phyloP scores from a whole-genome alignment of 2,329 filamentous ascomycete genomes.

The Macrophomina phaseolina region DNA sequence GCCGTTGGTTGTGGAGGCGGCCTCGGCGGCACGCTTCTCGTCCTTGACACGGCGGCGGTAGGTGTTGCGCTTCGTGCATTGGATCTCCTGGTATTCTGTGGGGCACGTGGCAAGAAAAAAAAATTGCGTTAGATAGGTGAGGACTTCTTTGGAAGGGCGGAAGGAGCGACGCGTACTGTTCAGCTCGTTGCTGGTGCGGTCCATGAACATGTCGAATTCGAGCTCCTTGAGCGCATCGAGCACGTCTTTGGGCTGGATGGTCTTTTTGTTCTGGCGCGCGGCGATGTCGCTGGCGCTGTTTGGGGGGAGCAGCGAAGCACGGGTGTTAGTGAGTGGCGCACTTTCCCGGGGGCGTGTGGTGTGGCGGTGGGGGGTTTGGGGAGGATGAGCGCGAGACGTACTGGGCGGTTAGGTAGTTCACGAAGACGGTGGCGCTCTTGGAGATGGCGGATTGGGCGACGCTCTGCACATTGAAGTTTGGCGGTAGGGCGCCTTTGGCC shows the following conservation, averaged over 20 bases:
- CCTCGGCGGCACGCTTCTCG: constrained; percentile 56
- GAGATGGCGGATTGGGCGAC: constrained; percentile 80
- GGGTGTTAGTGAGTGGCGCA: too few species aligned
- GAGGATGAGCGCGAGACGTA: constrained; percentile 53
- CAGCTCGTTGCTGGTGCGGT: constrained; percentile 75
- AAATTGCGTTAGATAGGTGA: constrained; percentile 26
- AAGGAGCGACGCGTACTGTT: constrained; percentile 62
- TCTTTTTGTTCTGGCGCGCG: constrained; percentile 72
- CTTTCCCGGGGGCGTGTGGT: background rate
- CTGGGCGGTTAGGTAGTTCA: constrained; percentile 78
- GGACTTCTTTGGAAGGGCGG: background rate
- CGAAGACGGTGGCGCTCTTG: constrained; percentile 83
- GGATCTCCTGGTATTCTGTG: constrained; percentile 73
- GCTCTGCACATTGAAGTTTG: constrained; percentile 82
- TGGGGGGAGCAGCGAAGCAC: background rate
- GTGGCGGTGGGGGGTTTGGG: background rate
- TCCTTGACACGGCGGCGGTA: constrained; percentile 74
- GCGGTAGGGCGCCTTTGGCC: constrained; percentile 78
- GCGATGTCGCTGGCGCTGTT: constrained; percentile 74
- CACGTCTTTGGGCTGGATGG: constrained; percentile 76
- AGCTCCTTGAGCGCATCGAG: constrained; percentile 77
- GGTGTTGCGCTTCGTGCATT: constrained; percentile 75
- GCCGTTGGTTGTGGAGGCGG: too few species aligned
- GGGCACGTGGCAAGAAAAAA: background rate
- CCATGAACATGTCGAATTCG: constrained; percentile 75